Evolutionary conservation across 2,329 filamentous ascomycete species (phyloP), one percentile per base, ranked within the genome.

Genomic region (Diplodia seriata): DNA sequence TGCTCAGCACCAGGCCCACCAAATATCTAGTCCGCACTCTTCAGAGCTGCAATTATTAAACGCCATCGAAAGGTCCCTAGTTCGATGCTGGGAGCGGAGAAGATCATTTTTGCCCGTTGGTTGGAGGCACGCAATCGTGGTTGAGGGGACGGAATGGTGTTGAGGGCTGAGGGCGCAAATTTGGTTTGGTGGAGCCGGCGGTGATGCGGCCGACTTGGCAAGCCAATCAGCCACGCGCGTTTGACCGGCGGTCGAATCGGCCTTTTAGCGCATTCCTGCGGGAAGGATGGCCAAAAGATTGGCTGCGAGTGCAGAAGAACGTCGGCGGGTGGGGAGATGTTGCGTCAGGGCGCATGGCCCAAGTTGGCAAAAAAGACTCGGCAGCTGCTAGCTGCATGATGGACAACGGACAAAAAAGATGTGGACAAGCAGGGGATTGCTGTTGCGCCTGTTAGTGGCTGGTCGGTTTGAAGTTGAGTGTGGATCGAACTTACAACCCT

Each of bases 1-100:
- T 23, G 23, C 23, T 23, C 23, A 23, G 2, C 23, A 23, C 23
- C 23, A 23, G 23, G 23, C 23, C 23, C 23, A 23, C 23, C 23
- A 23, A 23, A 23, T 23, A 23, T 1, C 23, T 23, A 2, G 26
- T 53, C 14, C 5, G 15, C 11, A 7, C 23, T 18, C 23, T 29
- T 53, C 20, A 23, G 50, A 29, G 50, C 6, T 1, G 20, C 15
- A 5, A 31, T 31, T n/a, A 31, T 31, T n/a, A 54, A 68, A 68
- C 76, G 73, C 73, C 68, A 76, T 75, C 75, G 71, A 76, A 76
- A 77, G 74, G 75, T 72, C 69, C 70, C 69, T 71, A 71, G 70
- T 71, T 72, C 70, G 71, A 71, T 71, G 70, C 71, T 71, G 73
- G 75, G 74, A 75, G 74, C 70, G 75, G 75, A 76, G 75, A 76